Conservation (phyloP, 2,329 filamentous ascomycete species). For the Hymenoscyphus linearis region DNA sequence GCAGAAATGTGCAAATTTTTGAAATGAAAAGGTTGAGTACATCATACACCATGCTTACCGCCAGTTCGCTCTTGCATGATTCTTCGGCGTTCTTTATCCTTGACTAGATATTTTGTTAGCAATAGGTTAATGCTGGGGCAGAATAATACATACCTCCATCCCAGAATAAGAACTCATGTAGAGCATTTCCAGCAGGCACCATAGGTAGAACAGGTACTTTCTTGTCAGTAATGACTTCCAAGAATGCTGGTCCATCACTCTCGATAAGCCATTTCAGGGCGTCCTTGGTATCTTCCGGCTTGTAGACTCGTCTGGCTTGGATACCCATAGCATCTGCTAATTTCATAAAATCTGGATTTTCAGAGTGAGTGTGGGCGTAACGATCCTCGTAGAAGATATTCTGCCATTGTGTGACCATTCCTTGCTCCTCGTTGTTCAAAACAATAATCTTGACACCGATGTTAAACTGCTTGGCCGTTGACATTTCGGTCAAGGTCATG, state of each 20-base stretch:
- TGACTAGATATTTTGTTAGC: conserved; percentile 46
- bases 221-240: conserved; percentile 88
- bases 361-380: conserved; percentile 87
- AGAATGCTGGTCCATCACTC: conserved; percentile 81
- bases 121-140: conserved; percentile 12
- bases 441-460: conserved; percentile 94
- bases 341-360: conserved; percentile 95
- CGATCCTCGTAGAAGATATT: conserved; percentile 95
- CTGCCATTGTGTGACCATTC: conserved; percentile 99
- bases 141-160: conserved; percentile 59
- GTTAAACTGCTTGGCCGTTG: conserved; percentile 89
- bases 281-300: conserved; percentile 71
- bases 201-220: conserved; percentile 95
- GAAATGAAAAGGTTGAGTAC: neutral
- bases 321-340: conserved; percentile 88
- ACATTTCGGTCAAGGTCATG: conserved; percentile 96
- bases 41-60: conserved; percentile 23
- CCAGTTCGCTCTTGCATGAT: conserved; percentile 59
- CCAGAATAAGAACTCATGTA: conserved; percentile 92
- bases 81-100: conserved; percentile 62
- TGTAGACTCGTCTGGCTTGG: conserved; percentile 64
- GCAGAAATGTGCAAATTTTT: neutral
- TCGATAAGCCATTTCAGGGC: conserved; percentile 85
- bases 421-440: conserved; percentile 95
- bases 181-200: conserved; percentile 80